Evolutionary conservation across 2,329 filamentous ascomycete genomes (phyloP).

Genomic region (Colletotrichum chrysophilum): DNA sequence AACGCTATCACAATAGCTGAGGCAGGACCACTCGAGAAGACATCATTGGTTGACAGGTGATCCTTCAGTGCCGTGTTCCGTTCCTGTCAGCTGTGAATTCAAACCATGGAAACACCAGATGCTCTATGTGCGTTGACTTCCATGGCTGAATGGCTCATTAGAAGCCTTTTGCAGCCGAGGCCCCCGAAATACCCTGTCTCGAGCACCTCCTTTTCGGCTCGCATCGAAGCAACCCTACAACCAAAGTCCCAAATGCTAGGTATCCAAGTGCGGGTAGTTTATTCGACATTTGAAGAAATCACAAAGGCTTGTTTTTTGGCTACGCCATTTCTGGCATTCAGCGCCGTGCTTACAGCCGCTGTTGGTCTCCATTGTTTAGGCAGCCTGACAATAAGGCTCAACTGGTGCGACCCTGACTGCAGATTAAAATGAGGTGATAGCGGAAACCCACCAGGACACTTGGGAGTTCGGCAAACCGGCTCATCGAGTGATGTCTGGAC

Average conservation of each 20-base stretch:
- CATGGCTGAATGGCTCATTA: fast-evolving
- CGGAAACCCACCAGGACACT: background rate
- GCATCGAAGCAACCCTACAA: background rate
- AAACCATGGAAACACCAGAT: background rate
- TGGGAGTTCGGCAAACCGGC: background rate
- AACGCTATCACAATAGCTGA: background rate
- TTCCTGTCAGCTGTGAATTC: background rate
- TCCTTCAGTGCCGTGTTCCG: background rate
- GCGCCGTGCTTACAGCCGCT: background rate
- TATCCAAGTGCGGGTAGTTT: background rate
- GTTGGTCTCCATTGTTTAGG: background rate
- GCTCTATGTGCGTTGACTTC: fast-evolving
- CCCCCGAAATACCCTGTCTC: background rate
- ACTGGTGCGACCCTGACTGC: background rate
- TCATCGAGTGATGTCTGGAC: background rate
- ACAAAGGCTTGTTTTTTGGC: background rate
- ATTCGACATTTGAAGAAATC: background rate
- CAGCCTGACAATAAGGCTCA: background rate
- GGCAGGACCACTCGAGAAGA: background rate
- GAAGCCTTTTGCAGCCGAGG: background rate
- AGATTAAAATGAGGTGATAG: background rate
- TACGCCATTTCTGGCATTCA: background rate
- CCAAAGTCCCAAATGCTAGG: background rate
- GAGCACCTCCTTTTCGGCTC: background rate
- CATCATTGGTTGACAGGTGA: background rate